phyloP scores from a whole-genome alignment of 495 filamentous ascomycete genomes.

The Tuber magnatum region DNA sequence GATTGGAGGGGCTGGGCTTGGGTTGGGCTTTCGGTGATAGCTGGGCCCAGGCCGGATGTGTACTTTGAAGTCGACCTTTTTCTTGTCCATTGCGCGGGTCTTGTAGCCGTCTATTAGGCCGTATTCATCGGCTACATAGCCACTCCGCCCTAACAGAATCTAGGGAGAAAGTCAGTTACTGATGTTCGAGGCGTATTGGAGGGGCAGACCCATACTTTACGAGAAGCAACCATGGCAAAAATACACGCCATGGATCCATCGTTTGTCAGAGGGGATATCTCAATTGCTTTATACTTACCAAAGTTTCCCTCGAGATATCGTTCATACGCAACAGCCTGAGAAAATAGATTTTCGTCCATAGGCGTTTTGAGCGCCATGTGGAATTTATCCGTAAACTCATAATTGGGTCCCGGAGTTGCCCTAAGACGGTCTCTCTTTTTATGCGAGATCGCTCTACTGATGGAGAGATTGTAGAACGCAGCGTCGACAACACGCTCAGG shows the following conservation, averaged over 20 bases:
- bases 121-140: slow-evolving; percentile 28
- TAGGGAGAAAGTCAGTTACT: slow-evolving; percentile 14
- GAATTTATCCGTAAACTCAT: slow-evolving; percentile 41
- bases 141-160: slow-evolving; percentile 33
- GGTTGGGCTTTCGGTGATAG: slow-evolving; percentile 22
- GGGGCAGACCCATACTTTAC: slow-evolving; percentile 24
- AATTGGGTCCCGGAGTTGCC: slow-evolving; percentile 40
- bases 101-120: slow-evolving; percentile 40
- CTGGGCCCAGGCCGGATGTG: slow-evolving; percentile 26
- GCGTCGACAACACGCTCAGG: slow-evolving; percentile 40
- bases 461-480: slow-evolving; percentile 38
- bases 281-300: slow-evolving; percentile 28
- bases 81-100: slow-evolving; percentile 39
- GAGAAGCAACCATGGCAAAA: slow-evolving; percentile 39
- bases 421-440: slow-evolving; percentile 38
- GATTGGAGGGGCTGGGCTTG: slow-evolving; percentile 26
- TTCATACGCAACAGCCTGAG: slow-evolving; percentile 38
- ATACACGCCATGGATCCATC: slow-evolving; percentile 42
- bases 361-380: slow-evolving; percentile 37
- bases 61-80: slow-evolving; percentile 39
- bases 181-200: not conserved
- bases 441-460: slow-evolving; percentile 36
- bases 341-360: slow-evolving; percentile 38
- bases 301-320: slow-evolving; percentile 29
- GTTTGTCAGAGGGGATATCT: slow-evolving; percentile 37